Evolutionary conservation across 805 yeast genomes (phyloP), one percentile per base, ranked within the genome.

Genomic region (Yamadazyma tumulicola): DNA sequence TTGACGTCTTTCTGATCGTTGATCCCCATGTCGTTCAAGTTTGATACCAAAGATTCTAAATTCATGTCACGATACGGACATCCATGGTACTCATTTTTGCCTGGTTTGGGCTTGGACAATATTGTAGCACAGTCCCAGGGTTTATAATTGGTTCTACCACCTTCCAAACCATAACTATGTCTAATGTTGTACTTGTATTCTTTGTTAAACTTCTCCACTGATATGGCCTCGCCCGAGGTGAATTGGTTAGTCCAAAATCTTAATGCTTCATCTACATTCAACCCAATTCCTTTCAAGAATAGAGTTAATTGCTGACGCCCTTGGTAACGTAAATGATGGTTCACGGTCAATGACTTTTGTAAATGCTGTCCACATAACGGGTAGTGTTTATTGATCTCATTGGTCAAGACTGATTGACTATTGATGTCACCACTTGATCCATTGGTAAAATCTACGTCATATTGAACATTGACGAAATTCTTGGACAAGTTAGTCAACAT

Each of bases 101-200:
- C 62, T 0, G 95, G 88, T 43, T 79, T 74, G 6, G 87, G 86
- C 46, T 80, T 80, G 18, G 77, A 69, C 38, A 86, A 58, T 26
- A 93, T 86, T 1, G 81, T 78, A 25, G 77, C 74, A 64, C 97
- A 93, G 53, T 81, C 84, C 81, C 83, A 75, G 3, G 97, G 95
- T 49, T 76, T 75, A 59, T 87, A 88, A 48, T 87, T 85, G 49
- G 78, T 82, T 41, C 96, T 67, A 9, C 82, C 81, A 47, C 98
- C 99, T 61, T 86, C 96, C 38, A 86, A 67, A 31, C 97, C 99
- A 55, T 91, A 93, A 42, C 73, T 75, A 59, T 93, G 97, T 41
- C 95, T 74, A 51, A 93, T 77, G 49, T 85, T 85, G 68, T 93
- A 93, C 41, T 77, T 72, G 66, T 91, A 89, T 52, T 91, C 95